Evolutionary conservation across 2,329 filamentous ascomycete species (phyloP), one percentile per base, ranked within the genome.

Genomic region (Colletotrichum australisinense): DNA sequence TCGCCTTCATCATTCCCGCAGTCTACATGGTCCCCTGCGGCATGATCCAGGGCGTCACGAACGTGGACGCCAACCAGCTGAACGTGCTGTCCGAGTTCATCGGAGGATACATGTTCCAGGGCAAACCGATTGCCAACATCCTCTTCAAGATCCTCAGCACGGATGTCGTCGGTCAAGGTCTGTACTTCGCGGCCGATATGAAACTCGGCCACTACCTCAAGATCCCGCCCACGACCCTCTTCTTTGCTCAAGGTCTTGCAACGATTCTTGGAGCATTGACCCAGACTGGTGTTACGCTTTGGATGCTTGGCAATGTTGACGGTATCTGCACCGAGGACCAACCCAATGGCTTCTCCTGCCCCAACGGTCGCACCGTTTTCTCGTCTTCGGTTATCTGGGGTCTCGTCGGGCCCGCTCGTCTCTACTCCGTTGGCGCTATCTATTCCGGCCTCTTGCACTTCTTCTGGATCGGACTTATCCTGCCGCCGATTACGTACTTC

Each of bases 381-480:
- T 90, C 88, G 16, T 87, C 87, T n/a, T 89, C 87, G 6, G 84
- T 91, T 5, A 87, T 91, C 71, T 91, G 90, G 90, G 90, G 90
- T 65, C 84, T 90, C 12, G 89, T 92, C 60, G 90, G 82, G 0
- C 82, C 82, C 0, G 77, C 75, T 26, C 77, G 78, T 35, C 79
- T 83, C 1, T 82, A 82, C 63, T 80, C 81, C n/a, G 76, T 76
- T 5, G 81, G 81, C 22, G 81, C 84, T 19, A 81, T 87, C 7
- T 91, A 90, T 77, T 79, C 82, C 0, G 82, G 83, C 22, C 81
- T 88, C 24, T 85, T 88, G 78, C 89, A 83, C 77, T 90, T 90
- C 82, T 74, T 87, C 85, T 80, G 90, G 46, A 85, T 88, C 16
- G 89, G 89, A 1, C 84, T 83, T 35, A 63, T 85, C 3, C 78